Evolutionary conservation across 2,329 filamentous ascomycete species (phyloP), one percentile per base, ranked within the genome.

Genomic region (Aspergillus glaucus): DNA sequence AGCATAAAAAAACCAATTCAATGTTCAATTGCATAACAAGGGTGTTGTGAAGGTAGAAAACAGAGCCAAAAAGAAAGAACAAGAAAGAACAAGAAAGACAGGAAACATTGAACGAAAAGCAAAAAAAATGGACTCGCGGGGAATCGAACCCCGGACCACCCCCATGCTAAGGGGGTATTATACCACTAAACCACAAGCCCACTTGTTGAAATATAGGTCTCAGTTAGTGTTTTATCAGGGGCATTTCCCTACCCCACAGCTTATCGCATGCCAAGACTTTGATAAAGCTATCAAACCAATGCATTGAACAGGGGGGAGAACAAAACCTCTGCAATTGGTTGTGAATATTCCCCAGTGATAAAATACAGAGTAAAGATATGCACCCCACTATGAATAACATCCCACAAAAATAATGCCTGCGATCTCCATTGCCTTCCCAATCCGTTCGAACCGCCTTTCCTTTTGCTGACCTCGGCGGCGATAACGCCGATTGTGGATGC

Each of bases 91-190:
- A 22, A 4, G 6, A 22, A 22, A 22, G 9, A 28, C 26, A 28
- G 26, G 26, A 10, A 10, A 10, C 7, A 30, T 30, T 5, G 26
- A 10, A 12, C 24, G 1, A 12, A 30, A 5, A 30, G 19, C 15
- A 30, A 44, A 59, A 56, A 60, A 55, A 51, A 55, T 73, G 71
- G 71, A 73, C 70, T 70, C 64, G 69, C 70, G 65, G 71, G 70
- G 70, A 74, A 74, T 74, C 69, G 68, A 73, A 72, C 69, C 69
- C 68, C 64, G 67, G 69, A 72, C 71, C 70, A 66, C 71, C 64
- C 70, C 69, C 70, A 73, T 71, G 67, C 69, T 72, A 72, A 72
- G 69, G 67, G 68, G 61, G 67, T 66, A 72, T 72, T 69, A 71
- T 72, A 73, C 70, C 70, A 71, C 69, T 72, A 72, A 71, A 72